Percentiles rank a stretch among this genome's conserved stretches.
These are phyloP conservation scores for Solanum microdontum DNA, from an alignment of 257 asterid species.

Conservation along the genomic window DNA sequence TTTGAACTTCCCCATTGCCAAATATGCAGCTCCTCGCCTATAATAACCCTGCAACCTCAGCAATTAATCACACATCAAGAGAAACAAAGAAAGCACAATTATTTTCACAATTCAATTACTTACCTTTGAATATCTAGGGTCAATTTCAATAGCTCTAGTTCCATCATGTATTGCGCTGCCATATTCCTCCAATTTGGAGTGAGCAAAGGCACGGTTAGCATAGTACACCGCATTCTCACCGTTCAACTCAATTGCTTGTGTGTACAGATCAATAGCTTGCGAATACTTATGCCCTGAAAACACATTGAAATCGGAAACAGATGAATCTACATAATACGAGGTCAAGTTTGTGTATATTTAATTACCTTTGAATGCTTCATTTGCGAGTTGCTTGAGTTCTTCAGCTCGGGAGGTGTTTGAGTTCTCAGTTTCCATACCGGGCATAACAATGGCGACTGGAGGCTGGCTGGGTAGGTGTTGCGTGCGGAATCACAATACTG, in stretches of 20 bases:
- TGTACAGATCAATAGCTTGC: conserved; percentile 84
- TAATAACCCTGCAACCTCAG: conserved; percentile 63
- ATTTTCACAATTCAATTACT: conserved; percentile 3
- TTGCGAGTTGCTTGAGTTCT: conserved; percentile 66
- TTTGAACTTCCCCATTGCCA: conserved; percentile 95
- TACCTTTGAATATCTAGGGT: conserved; percentile 86
- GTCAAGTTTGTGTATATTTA: not conserved
- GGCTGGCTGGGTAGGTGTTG: not conserved
- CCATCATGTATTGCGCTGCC: conserved; percentile 97
- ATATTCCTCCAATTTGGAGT: conserved; percentile 87
- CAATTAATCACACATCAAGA: not conserved
- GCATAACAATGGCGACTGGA: conserved; percentile 24
- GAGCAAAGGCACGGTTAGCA: conserved; percentile 98
- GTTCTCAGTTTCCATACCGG: conserved; percentile 65
- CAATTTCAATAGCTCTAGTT: conserved; percentile 69
- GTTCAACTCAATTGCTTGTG: conserved; percentile 75
- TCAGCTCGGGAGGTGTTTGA: conserved; percentile 53
- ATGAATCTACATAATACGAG: not conserved
- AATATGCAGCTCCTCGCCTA: conserved; percentile 88
- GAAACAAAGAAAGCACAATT: not conserved
- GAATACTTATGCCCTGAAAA: conserved; percentile 69
- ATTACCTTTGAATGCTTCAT: conserved; percentile 93
- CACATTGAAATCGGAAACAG: not conserved
- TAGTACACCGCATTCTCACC: conserved; percentile 76
- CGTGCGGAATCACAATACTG: not conserved